Evolutionary conservation across 345 rosid species (phyloP).

Genomic region (Ceriops zippeliana): DNA sequence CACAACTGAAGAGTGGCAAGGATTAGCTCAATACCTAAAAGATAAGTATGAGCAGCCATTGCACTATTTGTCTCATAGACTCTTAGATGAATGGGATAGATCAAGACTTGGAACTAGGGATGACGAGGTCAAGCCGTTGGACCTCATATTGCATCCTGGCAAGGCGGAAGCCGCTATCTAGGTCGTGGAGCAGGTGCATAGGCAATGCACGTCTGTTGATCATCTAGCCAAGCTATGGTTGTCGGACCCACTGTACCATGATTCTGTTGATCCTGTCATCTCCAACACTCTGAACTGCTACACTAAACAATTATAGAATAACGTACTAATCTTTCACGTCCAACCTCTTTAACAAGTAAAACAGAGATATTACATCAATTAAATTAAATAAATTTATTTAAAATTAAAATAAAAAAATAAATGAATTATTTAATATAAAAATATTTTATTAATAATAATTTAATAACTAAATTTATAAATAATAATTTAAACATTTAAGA

Average conservation of each 20-base stretch:
- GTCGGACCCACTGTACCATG: slow-evolving; percentile 13
- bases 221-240: slow-evolving; percentile 22
- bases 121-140: slow-evolving; percentile 11
- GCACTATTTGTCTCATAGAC: slow-evolving; percentile 21
- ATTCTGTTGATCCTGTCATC: slow-evolving; percentile 11
- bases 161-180: slow-evolving; percentile 22
- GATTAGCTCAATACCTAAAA: slow-evolving; percentile 17
- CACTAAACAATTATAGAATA: too few species aligned
- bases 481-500: too few species aligned
- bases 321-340: too few species aligned
- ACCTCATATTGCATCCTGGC: slow-evolving; percentile 7
- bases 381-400: too few species aligned
- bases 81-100: slow-evolving; percentile 24
- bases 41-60: slow-evolving; percentile 23
- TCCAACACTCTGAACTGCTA: background rate
- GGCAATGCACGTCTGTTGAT: slow-evolving; percentile 12
- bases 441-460: too few species aligned
- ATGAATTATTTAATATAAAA: too few species aligned
- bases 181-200: slow-evolving; percentile 23
- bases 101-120: slow-evolving; percentile 15
- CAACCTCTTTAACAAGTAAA: too few species aligned
- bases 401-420: too few species aligned
- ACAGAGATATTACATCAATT: too few species aligned
- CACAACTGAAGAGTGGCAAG: slow-evolving; percentile 8
- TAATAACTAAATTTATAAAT: too few species aligned